Conservation (phyloP, 2,329 filamentous ascomycete genomes). For the Phaeophleospora eucalypticola region DNA sequence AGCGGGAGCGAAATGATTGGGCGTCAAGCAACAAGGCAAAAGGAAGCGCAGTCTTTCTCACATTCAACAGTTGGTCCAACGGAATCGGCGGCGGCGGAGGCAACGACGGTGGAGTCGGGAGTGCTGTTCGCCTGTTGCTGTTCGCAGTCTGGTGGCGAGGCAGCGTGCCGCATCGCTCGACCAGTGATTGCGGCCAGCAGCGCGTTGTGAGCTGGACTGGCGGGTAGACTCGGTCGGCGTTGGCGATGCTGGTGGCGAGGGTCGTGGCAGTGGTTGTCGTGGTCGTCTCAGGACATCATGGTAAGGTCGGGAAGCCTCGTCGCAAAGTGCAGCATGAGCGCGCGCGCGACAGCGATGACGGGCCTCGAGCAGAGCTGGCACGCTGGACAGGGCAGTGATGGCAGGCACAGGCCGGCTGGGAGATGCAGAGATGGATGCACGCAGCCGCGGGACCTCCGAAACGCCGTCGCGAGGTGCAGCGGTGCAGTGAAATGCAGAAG, state of each 20-base stretch:
- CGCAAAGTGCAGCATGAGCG: background rate
- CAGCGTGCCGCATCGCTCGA: constrained; percentile 25
- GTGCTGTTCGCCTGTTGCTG: background rate
- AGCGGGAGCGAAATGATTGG: constrained; percentile 3
- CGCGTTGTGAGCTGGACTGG: too few relatives aligned
- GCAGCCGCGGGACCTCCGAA: background rate
- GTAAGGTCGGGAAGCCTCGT: too few relatives aligned
- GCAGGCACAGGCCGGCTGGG: background rate
- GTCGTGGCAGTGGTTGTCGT: background rate
- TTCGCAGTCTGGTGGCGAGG: constrained; percentile 13
- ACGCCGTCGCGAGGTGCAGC: background rate
- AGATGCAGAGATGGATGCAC: background rate
- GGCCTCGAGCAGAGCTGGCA: too few relatives aligned
- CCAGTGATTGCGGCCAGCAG: background rate
- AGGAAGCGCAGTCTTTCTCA: background rate
- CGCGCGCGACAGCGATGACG: background rate
- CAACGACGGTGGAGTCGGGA: background rate
- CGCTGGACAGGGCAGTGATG: background rate
- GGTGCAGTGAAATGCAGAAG: too few relatives aligned
- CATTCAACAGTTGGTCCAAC: background rate
- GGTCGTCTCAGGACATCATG: background rate
- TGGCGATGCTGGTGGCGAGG: too few relatives aligned
- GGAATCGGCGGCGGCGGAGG: background rate
- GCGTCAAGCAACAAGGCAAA: background rate
- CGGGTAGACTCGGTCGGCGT: too few relatives aligned